Evolutionary conservation across 192 early-diverging fungal genomes (phyloP).

Genomic region (Lobulomyces angularis): DNA sequence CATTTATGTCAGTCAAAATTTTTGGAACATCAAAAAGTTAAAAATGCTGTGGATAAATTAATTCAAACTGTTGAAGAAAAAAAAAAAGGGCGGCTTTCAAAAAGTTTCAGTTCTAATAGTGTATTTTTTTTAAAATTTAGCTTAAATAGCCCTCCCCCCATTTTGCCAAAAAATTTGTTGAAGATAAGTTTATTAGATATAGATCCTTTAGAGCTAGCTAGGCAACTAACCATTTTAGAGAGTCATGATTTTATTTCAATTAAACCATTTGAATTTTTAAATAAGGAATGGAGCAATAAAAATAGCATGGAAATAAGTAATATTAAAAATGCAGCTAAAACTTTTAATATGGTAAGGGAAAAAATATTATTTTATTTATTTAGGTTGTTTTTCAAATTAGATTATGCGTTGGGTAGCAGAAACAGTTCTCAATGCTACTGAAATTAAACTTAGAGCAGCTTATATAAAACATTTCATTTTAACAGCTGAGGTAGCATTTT

Average conservation of each 20-base stretch:
- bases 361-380: too few relatives aligned
- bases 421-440: constrained; percentile 63
- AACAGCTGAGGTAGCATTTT: constrained; percentile 31
- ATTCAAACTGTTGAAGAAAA: too few relatives aligned
- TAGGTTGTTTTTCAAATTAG: too few relatives aligned
- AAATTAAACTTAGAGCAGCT: constrained; percentile 51
- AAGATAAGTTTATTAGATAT: constrained; percentile 68
- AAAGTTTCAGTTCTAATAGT: too few relatives aligned
- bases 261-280: constrained; percentile 70
- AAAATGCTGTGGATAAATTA: too few relatives aligned
- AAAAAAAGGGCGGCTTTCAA: too few relatives aligned
- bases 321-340: too few relatives aligned
- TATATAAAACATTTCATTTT: constrained; percentile 33
- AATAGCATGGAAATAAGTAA: too few relatives aligned
- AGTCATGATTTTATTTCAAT: constrained; percentile 69
- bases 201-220: constrained; percentile 77
- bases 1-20: too few relatives aligned
- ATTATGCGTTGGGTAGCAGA: constrained; percentile 73
- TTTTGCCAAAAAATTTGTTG: constrained; percentile 66
- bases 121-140: too few relatives aligned
- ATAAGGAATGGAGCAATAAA: constrained; percentile 73
- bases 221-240: constrained; percentile 87
- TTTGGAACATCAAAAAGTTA: too few relatives aligned
- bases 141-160: constrained; percentile 58
- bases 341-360: too few relatives aligned